Base-by-base conservation (phyloP, 805 yeast species). In the Lipomyces orientalis region DNA sequence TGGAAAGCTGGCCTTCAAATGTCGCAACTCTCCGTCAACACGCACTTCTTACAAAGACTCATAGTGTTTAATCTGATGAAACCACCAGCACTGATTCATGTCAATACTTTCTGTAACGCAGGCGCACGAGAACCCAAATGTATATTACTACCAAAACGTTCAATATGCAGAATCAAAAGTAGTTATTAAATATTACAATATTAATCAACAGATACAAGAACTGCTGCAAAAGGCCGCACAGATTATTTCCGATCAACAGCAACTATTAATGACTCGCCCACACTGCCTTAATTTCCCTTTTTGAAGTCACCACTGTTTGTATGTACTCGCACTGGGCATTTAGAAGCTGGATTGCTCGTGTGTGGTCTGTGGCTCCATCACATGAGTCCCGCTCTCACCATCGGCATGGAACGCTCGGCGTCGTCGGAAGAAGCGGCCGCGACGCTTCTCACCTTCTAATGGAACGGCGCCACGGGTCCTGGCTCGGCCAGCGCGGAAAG, bases 351-450 rank as follows among this genome's bases (percentile, higher is more conserved):
- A 52, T n/a, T 52, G 55, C 33, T 52, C 55, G 4, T 52, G 29
- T 6, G 55, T 22, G 34, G n/a, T 59, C 49, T 43, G 22, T 49
- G 46, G n/a, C n/a, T 43, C 43, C 52, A 66, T 64, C 37, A 60
- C 66, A 8, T 51, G 65, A 34, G 58, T 60, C 64, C 62, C 65
- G 54, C 64, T 63, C 54, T 67, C 68, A 25, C 61, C 66, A n/a
- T 64, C 71, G 33, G 54, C 61, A 34, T 61, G 61, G 58, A 56
- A 66, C 56, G 58, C 65, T 10, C 60, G 60, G 54, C 69, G 66
- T 22, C 71, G 54, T 6, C 71, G 58, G 67, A 68, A 68, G 60
- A 68, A 68, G 29, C 60, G 60, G 22, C 66, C 58, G 33, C 69
- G 60, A 33, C 55, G 51, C 60, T 66, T 65, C 67, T 68, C 67